Percentiles rank a stretch among this genome's conserved stretches.
Conservation (phyloP, 176 grass and related monocot genomes). For the Carex littledalei region DNA sequence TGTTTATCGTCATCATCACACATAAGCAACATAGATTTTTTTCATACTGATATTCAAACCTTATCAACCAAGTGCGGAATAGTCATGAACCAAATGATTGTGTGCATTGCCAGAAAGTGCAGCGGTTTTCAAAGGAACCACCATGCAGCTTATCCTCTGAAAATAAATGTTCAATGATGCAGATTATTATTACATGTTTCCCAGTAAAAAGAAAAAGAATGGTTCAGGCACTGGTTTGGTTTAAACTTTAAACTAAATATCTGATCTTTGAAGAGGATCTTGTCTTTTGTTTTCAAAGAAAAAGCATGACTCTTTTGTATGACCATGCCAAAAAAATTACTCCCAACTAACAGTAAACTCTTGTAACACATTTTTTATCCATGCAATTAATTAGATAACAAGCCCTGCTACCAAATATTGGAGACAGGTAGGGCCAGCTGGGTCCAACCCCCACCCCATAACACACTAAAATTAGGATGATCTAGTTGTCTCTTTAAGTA, state of each 20-base stretch:
- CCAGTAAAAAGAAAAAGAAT: neutral
- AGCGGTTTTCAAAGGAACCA: neutral
- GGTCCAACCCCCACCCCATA: neutral
- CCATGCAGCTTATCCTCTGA: conserved; percentile 20
- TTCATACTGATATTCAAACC: neutral
- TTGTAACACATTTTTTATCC: neutral
- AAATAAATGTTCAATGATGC: neutral
- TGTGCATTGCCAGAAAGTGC: neutral
- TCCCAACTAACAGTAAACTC: neutral
- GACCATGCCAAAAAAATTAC: neutral
- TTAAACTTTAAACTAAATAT: neutral
- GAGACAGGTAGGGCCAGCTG: neutral
- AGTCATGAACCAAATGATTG: neutral
- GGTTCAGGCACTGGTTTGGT: neutral
- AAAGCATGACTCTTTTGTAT: neutral
- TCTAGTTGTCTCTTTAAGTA: too few species aligned
- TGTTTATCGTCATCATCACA: neutral
- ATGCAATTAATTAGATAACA: neutral
- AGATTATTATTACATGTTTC: neutral
- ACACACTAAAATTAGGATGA: too few species aligned
- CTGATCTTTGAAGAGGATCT: neutral
- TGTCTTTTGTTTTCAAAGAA: neutral
- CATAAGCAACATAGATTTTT: neutral
- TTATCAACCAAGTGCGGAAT: conserved; percentile 9
- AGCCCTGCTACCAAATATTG: neutral